Base-by-base conservation (phyloP, 2,329 filamentous ascomycete genomes). In the Colletotrichum higginsianum region DNA sequence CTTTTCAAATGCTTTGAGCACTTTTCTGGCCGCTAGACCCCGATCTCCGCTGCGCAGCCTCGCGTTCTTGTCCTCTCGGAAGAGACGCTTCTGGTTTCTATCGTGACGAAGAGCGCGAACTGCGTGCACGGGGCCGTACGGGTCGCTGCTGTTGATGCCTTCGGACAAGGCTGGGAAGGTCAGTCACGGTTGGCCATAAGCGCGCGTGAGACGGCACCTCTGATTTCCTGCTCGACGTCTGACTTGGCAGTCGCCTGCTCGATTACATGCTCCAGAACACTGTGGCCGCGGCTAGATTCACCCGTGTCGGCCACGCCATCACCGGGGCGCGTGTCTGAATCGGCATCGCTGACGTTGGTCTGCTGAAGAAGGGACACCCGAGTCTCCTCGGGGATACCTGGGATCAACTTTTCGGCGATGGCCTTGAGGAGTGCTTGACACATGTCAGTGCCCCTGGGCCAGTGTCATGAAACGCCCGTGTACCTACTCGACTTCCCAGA, bases 401-500 rank as follows among this genome's bases (percentile, higher is more conserved):
- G 93, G 18, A 97, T 92, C 44, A 95, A 85, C 76, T 94, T 94
- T 73, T 94, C 91, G 5, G 91, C 92, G 75, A 97, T 91, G 1
- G 94, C 93, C 77, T 89, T 89, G 18, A 96, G 84, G 8, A 96
- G 82, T 0, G 93, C 91, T 93, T 23, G 18, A 57, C 16, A 13
- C 15, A 4, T 16, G 56, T 68, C 30, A 61, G 42, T 16, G 21
- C 18, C 26, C 12, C 16, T 30, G 13, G 49, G 15, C 15, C 9
- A 15, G 26, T 18, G 16, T 12, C 49, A 64, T 23, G 53, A 16
- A 30, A 35, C 4, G 35, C 38, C 49, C 47, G 44, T 49, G 30
- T 16, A 77, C 86, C 80, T 81, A 92, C 91, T 96, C 4, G 93
- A 95, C 78, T 97, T 97, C 7, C 94, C 94, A 2, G 91, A 92